These are phyloP conservation scores for Aureobasidium sp. DNA, from an alignment of 2,329 filamentous ascomycete species.

Conservation along the genomic window DNA sequence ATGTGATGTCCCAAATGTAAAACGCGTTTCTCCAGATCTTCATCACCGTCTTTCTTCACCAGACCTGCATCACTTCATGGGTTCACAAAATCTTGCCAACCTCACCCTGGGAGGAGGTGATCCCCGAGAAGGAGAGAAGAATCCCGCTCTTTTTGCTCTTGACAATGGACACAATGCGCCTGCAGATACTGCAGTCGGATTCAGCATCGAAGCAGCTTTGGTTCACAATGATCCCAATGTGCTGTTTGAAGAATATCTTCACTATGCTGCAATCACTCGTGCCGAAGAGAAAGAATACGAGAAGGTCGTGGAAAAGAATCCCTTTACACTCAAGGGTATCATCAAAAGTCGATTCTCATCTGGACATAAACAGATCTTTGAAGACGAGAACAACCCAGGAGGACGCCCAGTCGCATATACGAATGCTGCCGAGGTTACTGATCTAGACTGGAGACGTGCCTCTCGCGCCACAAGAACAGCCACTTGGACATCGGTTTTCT, in stretches of 20 bases:
- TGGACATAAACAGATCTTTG: slow-evolving; percentile 12
- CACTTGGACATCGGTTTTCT: slow-evolving; percentile 45
- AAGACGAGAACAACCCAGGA: background rate
- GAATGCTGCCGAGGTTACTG: slow-evolving; percentile 23
- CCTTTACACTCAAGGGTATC: slow-evolving; percentile 20
- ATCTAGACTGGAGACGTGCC: slow-evolving; percentile 41
- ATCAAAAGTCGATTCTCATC: slow-evolving; percentile 27
- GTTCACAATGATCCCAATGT: slow-evolving; percentile 28
- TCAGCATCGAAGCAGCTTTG: slow-evolving; percentile 13
- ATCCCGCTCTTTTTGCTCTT: slow-evolving; percentile 9
- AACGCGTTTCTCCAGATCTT: background rate
- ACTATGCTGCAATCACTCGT: slow-evolving; percentile 26
- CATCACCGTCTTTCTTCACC: background rate
- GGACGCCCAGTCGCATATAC: background rate
- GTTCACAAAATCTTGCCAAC: slow-evolving; percentile 15
- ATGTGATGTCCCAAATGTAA: background rate
- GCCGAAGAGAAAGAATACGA: slow-evolving; percentile 27
- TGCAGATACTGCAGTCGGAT: background rate
- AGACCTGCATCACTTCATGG: background rate
- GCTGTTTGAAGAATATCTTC: slow-evolving; percentile 31
- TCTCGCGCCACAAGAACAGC: slow-evolving; percentile 41
- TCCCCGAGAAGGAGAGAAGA: slow-evolving; percentile 12
- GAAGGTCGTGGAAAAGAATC: slow-evolving; percentile 25
- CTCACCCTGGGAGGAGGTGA: slow-evolving; percentile 18
- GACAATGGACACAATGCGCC: background rate